A percentile compares a stretch with the other conserved stretches of the same genome.
These are phyloP conservation scores for Lactarius hatsudake DNA, from an alignment of 768 basidiomycete genomes.

Conservation along the genomic window DNA sequence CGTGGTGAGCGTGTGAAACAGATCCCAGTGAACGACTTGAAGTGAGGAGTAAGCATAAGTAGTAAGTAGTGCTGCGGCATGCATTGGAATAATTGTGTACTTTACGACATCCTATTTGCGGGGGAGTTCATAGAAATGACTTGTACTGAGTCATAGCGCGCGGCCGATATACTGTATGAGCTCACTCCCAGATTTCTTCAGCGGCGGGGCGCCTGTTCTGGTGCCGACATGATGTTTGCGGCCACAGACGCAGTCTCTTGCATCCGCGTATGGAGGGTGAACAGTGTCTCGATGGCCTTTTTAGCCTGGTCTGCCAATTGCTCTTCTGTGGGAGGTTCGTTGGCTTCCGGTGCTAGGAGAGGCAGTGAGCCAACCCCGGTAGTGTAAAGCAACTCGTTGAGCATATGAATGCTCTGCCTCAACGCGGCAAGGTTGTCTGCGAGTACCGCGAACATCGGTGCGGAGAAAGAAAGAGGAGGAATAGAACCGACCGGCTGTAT, in stretches of 20 bases:
- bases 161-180: background rate
- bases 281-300: slow-evolving; percentile 21
- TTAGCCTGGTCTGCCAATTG: slow-evolving; percentile 23
- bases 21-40: slow-evolving; percentile 12
- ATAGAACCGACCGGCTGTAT: slow-evolving; percentile 20
- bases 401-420: slow-evolving; percentile 15
- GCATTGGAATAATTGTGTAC: background rate
- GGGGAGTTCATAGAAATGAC: background rate
- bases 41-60: slow-evolving; percentile 4
- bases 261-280: slow-evolving; percentile 15
- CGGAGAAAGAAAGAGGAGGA: background rate
- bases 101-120: background rate
- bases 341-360: slow-evolving; percentile 19
- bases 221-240: slow-evolving; percentile 24
- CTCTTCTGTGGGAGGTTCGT: slow-evolving; percentile 20
- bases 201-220: slow-evolving; percentile 16
- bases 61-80: background rate
- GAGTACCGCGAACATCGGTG: background rate
- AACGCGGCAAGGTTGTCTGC: slow-evolving; percentile 19
- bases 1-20: background rate
- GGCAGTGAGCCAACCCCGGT: slow-evolving; percentile 26
- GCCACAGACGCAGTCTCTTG: slow-evolving; percentile 23
- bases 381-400: slow-evolving; percentile 18
- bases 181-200: slow-evolving; percentile 12
- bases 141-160: background rate